Base-by-base conservation (phyloP, 805 yeast species). In the Vanderwaltozyma yarrowii region DNA sequence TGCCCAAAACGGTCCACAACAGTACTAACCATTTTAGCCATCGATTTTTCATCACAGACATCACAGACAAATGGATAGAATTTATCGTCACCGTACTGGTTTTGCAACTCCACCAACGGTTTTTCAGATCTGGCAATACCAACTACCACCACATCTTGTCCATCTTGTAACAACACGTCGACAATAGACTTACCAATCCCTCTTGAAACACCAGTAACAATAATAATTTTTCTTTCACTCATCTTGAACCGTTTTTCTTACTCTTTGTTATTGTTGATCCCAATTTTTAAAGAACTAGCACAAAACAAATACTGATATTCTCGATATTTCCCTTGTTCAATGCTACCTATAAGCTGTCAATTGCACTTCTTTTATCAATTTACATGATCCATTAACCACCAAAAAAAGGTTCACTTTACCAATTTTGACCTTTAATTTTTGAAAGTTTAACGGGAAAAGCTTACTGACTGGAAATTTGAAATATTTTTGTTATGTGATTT, bases 131-230 rank as follows among this genome's bases (percentile, higher is more conserved):
- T 73, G 0, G 95, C 88, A 21, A 85, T 73, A 29, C 60, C 60
- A 17, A 49, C 45, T 0, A 86, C 86, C 11, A 83, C 71, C 5
- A 83, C 73, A 28, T 65, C 64, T 12, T 53, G 45, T 0, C 63
- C 47, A 3, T 60, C 49, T 3, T 51, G 41, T 2, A 57, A 33
- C 1, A 87, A 60, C 15, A 74, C 60, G 28, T 71, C 69, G 3
- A 80, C 85, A 46, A 81, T 76, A 1, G 87, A 71, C n/a, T 69
- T 72, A 2, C 98, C 98, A 51, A 89, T 80, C 5, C 96, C 78
- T 55, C 73, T 70, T 2, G 85, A 77, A 6, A 76, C 79, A 27
- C 85, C 83, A 0, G 83, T 77, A 2, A 78, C 69, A 12, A 74
- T 55, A 12, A 71, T 52, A 10, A 69, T 66, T 24, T 49, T 54